Base-by-base conservation (phyloP, 2,329 filamentous ascomycete species). In the Stachybotrys elegans region DNA sequence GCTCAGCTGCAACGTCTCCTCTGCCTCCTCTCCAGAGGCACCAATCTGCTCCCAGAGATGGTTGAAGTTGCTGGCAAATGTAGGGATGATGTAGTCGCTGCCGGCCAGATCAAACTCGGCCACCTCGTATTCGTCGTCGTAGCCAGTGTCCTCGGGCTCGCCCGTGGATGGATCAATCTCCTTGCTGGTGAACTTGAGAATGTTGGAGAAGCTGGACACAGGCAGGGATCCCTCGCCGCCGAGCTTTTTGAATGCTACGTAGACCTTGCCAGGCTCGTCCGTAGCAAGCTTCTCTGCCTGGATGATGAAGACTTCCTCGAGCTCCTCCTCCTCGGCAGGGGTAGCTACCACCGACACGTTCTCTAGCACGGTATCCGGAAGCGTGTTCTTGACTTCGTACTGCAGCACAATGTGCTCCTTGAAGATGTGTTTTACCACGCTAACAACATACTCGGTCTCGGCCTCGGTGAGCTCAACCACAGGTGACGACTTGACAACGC, bases 101-200 rank as follows among this genome's bases (percentile, higher is more conserved):
- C 92, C 93, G 16, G 82, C 79, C 48, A 98, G 80, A 49, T 96
- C 91, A 48, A 97, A 82, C 61, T 96, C 90, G 49, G 93, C 89
- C 48, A 97, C 86, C 69, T 96, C 88, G 62, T 98, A 98, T 70
- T 98, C 93, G 59, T 98, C 93, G 43, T 97, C 92, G 65, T 97
- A 97, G 37, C 93, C 93, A 38, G 72, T 78, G 14, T 95, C 90
- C 65, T 98, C 93, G 1, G 92, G 88, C 68, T 96, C 90, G 52
- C 83, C 81, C n/a, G 88, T 95, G 21, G 86, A 86, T 6, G 93
- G 93, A 58, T 98, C 93, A 53, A 98, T 93, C 69, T 98, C 93
- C 71, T 96, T 97, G 73, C 86, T 93, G 16, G 90, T 96, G 65
- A 98, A 98, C 69, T 93, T 96, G 61, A 98, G 84, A 31, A 88